These are phyloP conservation scores for Mycena sanguinolenta DNA, from an alignment of 768 basidiomycete species.

Conservation along the genomic window DNA sequence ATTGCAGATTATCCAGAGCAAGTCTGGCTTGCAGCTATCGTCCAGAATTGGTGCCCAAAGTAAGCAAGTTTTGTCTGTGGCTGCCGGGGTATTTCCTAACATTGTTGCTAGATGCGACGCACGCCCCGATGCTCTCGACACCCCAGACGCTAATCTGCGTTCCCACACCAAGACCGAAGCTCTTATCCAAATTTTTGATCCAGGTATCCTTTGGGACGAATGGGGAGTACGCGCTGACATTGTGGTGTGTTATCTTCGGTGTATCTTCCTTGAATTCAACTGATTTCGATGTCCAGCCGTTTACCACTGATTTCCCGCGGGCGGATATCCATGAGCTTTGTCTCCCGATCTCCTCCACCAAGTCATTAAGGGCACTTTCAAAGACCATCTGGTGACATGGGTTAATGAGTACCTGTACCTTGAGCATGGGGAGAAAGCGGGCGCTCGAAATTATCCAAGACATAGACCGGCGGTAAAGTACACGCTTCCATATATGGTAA, in stretches of 20 bases:
- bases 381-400: slow-evolving; percentile 44
- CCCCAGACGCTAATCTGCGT: slow-evolving; percentile 4
- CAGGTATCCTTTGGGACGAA: slow-evolving; percentile 35
- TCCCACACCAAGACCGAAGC: slow-evolving; percentile 23
- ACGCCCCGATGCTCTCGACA: slow-evolving; percentile 19
- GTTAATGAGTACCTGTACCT: slow-evolving; percentile 39
- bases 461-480: slow-evolving; percentile 42
- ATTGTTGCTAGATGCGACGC: slow-evolving; percentile 6
- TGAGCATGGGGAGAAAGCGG: slow-evolving; percentile 11
- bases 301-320: slow-evolving; percentile 39
- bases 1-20: slow-evolving; percentile 52
- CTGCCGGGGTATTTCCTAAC: background rate
- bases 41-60: slow-evolving; percentile 44
- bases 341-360: slow-evolving; percentile 35
- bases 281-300: slow-evolving; percentile 33
- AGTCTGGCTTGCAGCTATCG: slow-evolving; percentile 38
- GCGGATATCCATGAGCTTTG: slow-evolving; percentile 29
- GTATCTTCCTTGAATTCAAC: too few relatives aligned
- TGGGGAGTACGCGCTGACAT: slow-evolving; percentile 36
- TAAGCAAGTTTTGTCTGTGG: background rate
- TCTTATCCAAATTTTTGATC: slow-evolving; percentile 19
- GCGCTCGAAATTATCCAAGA: slow-evolving; percentile 39
- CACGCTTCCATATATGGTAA: background rate
- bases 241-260: slow-evolving; percentile 28
- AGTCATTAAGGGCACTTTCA: slow-evolving; percentile 38